Evolutionary conservation across 768 basidiomycete genomes (phyloP), one percentile per base, ranked within the genome.

Genomic region (Pisolithus microcarpus): DNA sequence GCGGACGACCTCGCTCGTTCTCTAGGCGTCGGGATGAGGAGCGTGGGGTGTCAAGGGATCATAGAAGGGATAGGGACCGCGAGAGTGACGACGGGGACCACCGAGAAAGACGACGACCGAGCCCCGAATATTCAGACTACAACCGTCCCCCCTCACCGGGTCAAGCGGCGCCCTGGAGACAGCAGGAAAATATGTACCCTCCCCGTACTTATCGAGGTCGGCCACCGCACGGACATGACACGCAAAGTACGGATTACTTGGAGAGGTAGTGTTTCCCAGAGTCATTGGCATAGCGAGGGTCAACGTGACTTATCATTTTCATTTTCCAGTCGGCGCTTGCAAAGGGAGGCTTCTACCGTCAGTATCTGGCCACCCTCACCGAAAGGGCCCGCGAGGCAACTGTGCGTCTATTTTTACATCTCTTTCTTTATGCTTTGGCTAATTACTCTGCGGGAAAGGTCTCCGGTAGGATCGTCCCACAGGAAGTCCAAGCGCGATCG

Each of bases 331-430:
- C 90, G 91, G 31, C 75, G 87, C 50, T 62, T 73, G 43, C 83
- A 91, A 62, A 75, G 91, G 44, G 81, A 81, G 57, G 72, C 58
- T 5, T 77, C 69, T 8, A 74, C 72, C 5, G 64, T 81, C 2
- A 75, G 76, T 57, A 74, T 90, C n/a, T 93, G 91, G 91, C 91
- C 91, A 1, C 67, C 81, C 4, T 92, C 91, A 3, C 91, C 91
- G 0, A 85, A 84, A 56, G 78, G 75, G 9, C 80, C 81, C 49
- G 69, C 76, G 36, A 79, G 87, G 36, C 65, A 68, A 43, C 55
- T 79, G 80, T 87, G 67, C 28, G 82, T 72, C 3, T 23, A 40
- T 6, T 38, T 52, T 23, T 23, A 11, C 31, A n/a, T 5, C 38
- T 24, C 23, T 47, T 7, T 47, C 42, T 26, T 44, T 13, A 19